Conservation (phyloP, 2,329 filamentous ascomycete genomes). For the Aspergillus brasiliensis region DNA sequence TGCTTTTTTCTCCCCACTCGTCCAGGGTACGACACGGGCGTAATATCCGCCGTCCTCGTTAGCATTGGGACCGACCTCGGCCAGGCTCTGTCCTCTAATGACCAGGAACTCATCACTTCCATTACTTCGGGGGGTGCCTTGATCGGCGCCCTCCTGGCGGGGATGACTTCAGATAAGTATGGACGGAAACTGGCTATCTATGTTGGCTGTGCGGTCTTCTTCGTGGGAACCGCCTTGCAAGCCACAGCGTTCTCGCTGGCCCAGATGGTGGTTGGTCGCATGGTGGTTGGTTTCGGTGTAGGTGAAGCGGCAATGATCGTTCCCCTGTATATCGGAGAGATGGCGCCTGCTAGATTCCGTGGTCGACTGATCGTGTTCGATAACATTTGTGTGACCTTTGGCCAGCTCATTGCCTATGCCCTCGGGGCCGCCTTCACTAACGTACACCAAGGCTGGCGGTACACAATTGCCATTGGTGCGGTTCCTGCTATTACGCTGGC, state of each 20-base stretch:
- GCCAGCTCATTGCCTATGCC: slow-evolving; percentile 3
- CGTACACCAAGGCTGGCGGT: slow-evolving; percentile 52
- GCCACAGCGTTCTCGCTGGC: slow-evolving; percentile 38
- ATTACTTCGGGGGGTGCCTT: slow-evolving; percentile 53
- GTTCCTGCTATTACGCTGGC: slow-evolving; percentile 50
- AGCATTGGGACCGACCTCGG: slow-evolving; percentile 38
- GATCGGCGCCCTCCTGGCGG: slow-evolving; percentile 44
- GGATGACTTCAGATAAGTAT: slow-evolving; percentile 12
- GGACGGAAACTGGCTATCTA: slow-evolving; percentile 3
- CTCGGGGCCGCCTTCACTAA: slow-evolving; percentile 45
- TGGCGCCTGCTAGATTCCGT: not conserved
- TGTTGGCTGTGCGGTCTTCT: slow-evolving; percentile 41
- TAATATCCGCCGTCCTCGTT: slow-evolving; percentile 49
- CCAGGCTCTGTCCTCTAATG: slow-evolving; percentile 38
- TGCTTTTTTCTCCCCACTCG: not conserved
- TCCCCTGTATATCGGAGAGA: slow-evolving; percentile 26
- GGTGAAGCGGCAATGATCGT: slow-evolving; percentile 52
- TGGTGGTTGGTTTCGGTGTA: slow-evolving; percentile 53
- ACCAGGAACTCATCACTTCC: slow-evolving; percentile 55
- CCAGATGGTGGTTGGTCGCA: slow-evolving; percentile 48
- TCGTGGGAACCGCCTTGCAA: slow-evolving; percentile 40
- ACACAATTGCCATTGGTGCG: slow-evolving; percentile 51
- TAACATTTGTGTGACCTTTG: slow-evolving; percentile 4
- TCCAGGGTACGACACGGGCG: slow-evolving; percentile 49
- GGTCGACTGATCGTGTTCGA: slow-evolving; percentile 4